phyloP scores from a whole-genome alignment of 2,329 filamentous ascomycete species.

The Fusarium haematococcum region DNA sequence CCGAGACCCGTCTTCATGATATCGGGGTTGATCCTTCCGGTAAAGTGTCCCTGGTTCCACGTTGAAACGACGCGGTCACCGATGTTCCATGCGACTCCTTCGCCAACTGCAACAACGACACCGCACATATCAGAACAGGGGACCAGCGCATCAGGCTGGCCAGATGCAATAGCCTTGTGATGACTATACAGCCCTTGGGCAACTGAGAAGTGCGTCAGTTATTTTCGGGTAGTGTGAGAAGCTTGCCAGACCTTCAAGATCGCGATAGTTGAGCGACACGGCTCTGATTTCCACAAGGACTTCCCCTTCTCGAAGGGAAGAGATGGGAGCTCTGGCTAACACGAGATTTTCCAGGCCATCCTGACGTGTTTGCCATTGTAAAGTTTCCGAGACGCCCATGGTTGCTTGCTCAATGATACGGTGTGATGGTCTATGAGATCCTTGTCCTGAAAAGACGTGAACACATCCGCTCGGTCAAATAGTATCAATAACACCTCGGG shows the following conservation, averaged over 20 bases:
- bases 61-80: background rate
- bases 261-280: background rate
- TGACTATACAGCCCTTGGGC: background rate
- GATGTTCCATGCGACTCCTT: background rate
- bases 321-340: background rate
- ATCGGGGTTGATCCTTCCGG: background rate
- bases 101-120: background rate
- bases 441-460: background rate
- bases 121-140: background rate
- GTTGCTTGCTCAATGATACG: background rate
- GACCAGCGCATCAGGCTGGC: background rate
- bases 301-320: background rate
- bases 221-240: background rate
- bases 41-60: background rate
- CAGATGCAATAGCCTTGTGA: background rate
- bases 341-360: background rate
- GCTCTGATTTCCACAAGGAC: background rate
- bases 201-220: background rate
- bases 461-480: background rate
- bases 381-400: background rate
- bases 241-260: background rate
- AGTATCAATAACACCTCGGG: background rate
- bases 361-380: background rate
- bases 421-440: background rate
- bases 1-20: background rate